Evolutionary conservation across 805 yeast species (phyloP), one percentile per base, ranked within the genome.

Genomic region (Diddensiella transvaalensis): DNA sequence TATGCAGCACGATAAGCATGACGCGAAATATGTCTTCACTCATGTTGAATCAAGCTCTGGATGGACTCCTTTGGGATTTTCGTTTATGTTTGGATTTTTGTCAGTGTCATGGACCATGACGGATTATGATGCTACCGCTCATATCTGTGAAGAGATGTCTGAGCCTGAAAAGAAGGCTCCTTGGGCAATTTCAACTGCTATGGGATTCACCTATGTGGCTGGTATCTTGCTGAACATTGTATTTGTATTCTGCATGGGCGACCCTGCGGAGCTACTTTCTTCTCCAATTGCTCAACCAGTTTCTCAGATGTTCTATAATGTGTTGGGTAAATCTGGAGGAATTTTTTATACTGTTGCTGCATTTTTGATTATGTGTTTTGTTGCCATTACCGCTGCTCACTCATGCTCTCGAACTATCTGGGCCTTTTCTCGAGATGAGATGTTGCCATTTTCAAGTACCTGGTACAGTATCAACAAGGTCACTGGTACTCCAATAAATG

Each of bases 361-460:
- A 87, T 0, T 84, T 88, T 17, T 77, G 82, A 60, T 84, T 6
- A 86, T 86, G 64, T 88, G 87, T 30, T 56, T 56, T 56, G 59
- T 54, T 13, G 84, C 89, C 2, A 80, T 87, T 43, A 90, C 95
- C 3, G 77, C 91, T 1, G 72, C 85, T 30, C 86, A 93, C 1
- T 83, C 95, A 0, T 85, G 89, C 2, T 85, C 93, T 2, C 76
- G 95, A 73, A 77, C 85, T 15, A 84, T 87, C 0, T 86, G 79
- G 63, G 85, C 88, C 22, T 80, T 87, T 67, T 86, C 91, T 45
- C 77, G 95, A 67, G 95, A 87, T 63, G 85, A 81, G 36, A 93
- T 89, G 0, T 65, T 87, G 38, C 95, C 95, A 1, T 77, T 71
- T 56, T 76, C 79, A 47, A 71, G 76, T 10, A 57, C 76, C 13